These are phyloP conservation scores for Puya raimondii DNA, from an alignment of 176 grass and related monocot species.

Conservation along the genomic window DNA sequence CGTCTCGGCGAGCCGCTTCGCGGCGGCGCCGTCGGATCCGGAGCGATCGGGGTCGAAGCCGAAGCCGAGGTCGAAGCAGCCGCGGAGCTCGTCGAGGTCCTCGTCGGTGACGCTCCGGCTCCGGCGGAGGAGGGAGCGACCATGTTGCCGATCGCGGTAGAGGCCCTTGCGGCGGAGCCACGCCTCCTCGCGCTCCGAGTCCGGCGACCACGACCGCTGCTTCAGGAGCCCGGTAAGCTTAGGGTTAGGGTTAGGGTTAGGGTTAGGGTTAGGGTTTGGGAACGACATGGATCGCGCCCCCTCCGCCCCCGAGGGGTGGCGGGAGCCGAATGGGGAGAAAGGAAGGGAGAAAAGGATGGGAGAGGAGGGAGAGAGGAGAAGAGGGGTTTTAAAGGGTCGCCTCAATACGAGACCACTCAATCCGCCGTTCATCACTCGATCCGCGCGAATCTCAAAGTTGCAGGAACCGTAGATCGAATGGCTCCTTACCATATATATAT, in stretches of 20 bases:
- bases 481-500: too few species aligned
- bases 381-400: neutral
- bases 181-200: conserved; percentile 16
- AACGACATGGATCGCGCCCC: neutral
- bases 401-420: too few species aligned
- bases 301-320: neutral
- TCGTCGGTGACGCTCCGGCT: conserved; percentile 16
- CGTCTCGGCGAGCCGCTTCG: neutral
- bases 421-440: too few species aligned
- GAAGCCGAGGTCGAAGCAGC: conserved; percentile 27
- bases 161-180: conserved; percentile 16
- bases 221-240: conserved; percentile 6
- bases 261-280: neutral
- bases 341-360: neutral
- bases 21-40: neutral
- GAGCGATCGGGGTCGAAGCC: neutral
- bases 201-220: conserved; percentile 25
- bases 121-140: neutral
- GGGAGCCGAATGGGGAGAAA: neutral
- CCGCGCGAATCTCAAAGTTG: too few species aligned
- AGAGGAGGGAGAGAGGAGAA: neutral
- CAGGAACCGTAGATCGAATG: too few species aligned
- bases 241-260: neutral
- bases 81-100: conserved; percentile 22
- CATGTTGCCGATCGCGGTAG: conserved; percentile 5